phyloP scores from a whole-genome alignment of 306 rosid genomes.

The Cucurbita pepo region DNA sequence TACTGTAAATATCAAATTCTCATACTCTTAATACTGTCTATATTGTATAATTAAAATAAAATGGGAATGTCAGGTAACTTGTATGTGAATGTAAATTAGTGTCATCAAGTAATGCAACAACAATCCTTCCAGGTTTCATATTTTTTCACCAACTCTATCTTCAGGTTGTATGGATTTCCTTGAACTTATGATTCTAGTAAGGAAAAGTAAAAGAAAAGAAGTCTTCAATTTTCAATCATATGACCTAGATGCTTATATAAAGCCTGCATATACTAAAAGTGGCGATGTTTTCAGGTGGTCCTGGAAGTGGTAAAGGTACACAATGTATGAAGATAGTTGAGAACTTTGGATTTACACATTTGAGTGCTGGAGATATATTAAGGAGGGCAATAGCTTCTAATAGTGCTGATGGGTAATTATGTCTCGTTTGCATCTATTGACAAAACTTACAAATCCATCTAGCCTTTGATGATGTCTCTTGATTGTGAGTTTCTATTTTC shows the following conservation, averaged over 20 bases:
- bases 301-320: slow-evolving; percentile 95
- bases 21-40: not conserved
- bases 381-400: slow-evolving; percentile 63
- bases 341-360: slow-evolving; percentile 67
- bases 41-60: not conserved
- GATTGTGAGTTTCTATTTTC: slow-evolving; percentile 19
- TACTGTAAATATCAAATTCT: not conserved
- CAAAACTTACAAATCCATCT: slow-evolving; percentile 2
- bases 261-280: not conserved
- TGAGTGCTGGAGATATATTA: slow-evolving; percentile 92
- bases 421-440: slow-evolving; percentile 8
- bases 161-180: not conserved
- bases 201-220: not conserved
- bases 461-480: not conserved
- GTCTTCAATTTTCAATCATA: not conserved
- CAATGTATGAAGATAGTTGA: slow-evolving; percentile 77
- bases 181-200: not conserved
- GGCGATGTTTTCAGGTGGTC: slow-evolving; percentile 51
- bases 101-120: not conserved
- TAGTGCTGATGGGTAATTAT: slow-evolving; percentile 56
- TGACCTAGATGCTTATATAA: not conserved
- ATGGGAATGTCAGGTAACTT: not conserved
- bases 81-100: not conserved
- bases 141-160: not conserved
- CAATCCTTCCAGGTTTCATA: not conserved